Evolutionary conservation across 2,329 filamentous ascomycete species (phyloP), one percentile per base, ranked within the genome.

Genomic region (Exophiala sideris): DNA sequence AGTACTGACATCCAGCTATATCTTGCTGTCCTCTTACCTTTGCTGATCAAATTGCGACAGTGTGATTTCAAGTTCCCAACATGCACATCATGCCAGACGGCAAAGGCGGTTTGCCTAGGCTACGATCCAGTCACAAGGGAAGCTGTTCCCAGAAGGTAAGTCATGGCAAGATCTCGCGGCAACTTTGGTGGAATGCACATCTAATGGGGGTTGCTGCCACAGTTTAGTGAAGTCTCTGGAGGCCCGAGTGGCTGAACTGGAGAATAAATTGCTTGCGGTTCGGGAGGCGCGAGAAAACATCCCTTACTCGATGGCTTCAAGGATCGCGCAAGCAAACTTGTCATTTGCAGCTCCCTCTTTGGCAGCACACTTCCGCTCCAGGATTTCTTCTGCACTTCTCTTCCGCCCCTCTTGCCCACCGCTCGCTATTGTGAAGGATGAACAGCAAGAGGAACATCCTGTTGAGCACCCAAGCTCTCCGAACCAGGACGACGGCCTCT

Each of bases 371-470:
- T 11, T 45, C 11, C 42, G 42, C 20, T 24, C 42, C 3, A 5
- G 42, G 11, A 18, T 45, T 32, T 45, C 42, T 24, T 5, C 42
- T 32, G 42, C 42, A 24, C 42, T 45, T 10, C 16, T 45, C 18
- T 54, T 54, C 16, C 45, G 46, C n/a, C 51, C 51, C 2, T 54
- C 51, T 3, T 54, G 51, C 32, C 51, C 51, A 14, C 51, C 51
- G 2, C 24, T 54, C 3, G 51, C 51, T 35, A 16, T 54, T n/a
- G 46, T 54, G 16, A 18, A 18, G 16, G 16, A 18, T 2, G n/a
- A 45, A 36, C 45, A 54, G n/a, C 33, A 21, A 35, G 35, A 35
- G 45, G 16, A 35, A 6, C 20, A 42, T 6, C 29, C 36, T n/a
- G 11, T 21, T 3, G 34, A 50, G 16, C n/a, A 29, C 16, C 16